Base-by-base conservation (phyloP, 2,329 filamentous ascomycete species). In the Fusarium mexicanum region DNA sequence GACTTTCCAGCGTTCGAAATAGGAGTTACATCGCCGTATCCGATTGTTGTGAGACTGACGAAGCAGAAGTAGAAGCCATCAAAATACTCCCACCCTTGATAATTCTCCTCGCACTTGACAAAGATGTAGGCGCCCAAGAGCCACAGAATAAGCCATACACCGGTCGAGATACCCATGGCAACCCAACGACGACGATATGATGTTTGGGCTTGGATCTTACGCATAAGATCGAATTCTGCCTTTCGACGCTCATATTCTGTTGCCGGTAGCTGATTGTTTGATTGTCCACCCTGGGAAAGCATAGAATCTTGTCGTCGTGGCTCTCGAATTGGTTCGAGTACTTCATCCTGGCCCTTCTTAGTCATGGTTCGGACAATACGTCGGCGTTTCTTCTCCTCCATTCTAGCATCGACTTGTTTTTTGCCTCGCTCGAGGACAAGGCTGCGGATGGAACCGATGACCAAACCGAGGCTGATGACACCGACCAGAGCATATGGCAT, bases 11-110 rank as follows among this genome's bases (percentile, higher is more conserved):
- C 88, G 72, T 95, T 95, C 5, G 92, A 93, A n/a, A 91, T 85
- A 0, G 94, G 94, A 3, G 91, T 90, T 10, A 92, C 82, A 74
- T 97, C 94, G 8, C 95, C 95, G 76, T 97, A 98, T 2, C 95
- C 95, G 43, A 98, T 93, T 0, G 95, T 98, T 5, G 95, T 86
- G 31, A 98, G 88, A 6, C 91, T 92, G 40, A 94, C 91, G 81
- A 96, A 98, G 75, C 91, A 91, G 79, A 98, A 97, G 82, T 98
- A 98, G 48, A 98, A 87, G 0, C 91, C 89, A 64, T 95, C 86
- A 76, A 96, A 98, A 79, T 97, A 98, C 3, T 83, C 87, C 90
- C 94, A 92, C 7, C 80, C 59, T 73, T 92, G 90, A 58, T 90
- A 90, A 0, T 80, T 78, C 22, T 78, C 64, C 78, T 92, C 90